phyloP scores from a whole-genome alignment of 2,329 filamentous ascomycete species.

The Fusarium nanum region DNA sequence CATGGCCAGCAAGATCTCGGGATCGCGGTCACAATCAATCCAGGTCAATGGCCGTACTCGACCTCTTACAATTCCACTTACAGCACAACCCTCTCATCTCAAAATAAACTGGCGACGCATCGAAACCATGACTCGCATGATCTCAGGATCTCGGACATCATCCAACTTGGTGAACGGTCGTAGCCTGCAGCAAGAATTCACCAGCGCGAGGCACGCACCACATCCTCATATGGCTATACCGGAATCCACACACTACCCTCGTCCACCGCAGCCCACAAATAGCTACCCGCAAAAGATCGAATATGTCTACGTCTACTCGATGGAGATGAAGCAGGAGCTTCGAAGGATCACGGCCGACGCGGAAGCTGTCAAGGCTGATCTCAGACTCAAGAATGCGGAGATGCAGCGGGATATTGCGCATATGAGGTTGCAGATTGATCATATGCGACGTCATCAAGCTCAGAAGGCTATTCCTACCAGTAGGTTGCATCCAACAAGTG shows the following conservation, averaged over 20 bases:
- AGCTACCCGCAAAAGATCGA: neutral
- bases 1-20: neutral
- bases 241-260: neutral
- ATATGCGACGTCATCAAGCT: neutral
- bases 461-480: accelerated
- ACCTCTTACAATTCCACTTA: neutral
- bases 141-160: neutral
- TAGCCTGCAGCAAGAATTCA: neutral
- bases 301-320: neutral
- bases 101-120: neutral
- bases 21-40: neutral
- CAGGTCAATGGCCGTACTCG: neutral
- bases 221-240: neutral
- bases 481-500: neutral
- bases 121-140: neutral
- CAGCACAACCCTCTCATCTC: neutral
- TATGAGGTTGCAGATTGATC: neutral
- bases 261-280: neutral
- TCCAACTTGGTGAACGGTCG: neutral
- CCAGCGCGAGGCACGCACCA: neutral
- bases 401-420: neutral
- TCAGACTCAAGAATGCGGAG: neutral
- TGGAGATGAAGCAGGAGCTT: neutral
- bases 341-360: neutral
- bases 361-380: neutral